Evolutionary conservation across 164 flowering plant genomes (phyloP).

Genomic region (Vitis labrusca): DNA sequence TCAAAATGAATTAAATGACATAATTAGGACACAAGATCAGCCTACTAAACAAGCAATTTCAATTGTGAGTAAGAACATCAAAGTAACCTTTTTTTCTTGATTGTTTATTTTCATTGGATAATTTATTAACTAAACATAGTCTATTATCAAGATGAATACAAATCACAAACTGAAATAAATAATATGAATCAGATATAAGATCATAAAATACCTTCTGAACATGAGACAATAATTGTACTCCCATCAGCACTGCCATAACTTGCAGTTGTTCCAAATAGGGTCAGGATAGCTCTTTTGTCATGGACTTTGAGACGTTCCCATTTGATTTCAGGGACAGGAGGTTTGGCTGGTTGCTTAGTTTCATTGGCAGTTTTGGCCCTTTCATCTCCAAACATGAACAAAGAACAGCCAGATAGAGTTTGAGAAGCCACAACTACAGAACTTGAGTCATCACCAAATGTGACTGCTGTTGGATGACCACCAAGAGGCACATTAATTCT

Average conservation of each 20-base stretch:
- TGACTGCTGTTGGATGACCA: conserved; percentile 77
- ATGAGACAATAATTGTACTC: conserved; percentile 78
- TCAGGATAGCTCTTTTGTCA: conserved; percentile 60
- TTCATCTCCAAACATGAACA: conserved; percentile 85
- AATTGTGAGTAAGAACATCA: not conserved
- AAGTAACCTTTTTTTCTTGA: not conserved
- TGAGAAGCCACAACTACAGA: conserved; percentile 84
- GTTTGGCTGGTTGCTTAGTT: conserved; percentile 61
- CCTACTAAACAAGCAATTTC: too few relatives aligned
- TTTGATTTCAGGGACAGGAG: conserved; percentile 86
- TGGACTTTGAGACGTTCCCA: conserved; percentile 95
- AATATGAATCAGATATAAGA: not conserved
- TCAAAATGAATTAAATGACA: too few relatives aligned
- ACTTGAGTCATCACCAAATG: conserved; percentile 74
- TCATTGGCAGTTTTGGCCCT: conserved; percentile 46
- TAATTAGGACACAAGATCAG: too few relatives aligned
- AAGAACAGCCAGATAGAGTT: conserved; percentile 65
- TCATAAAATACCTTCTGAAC: conserved; percentile 77
- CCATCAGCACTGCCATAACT: conserved; percentile 94
- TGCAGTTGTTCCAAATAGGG: conserved; percentile 68
- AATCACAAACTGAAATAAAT: too few relatives aligned
- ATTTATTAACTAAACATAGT: not conserved
- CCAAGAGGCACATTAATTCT: conserved; percentile 89
- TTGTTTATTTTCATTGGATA: not conserved
- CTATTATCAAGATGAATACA: too few relatives aligned